Evolutionary conservation across 2,329 filamentous ascomycete species (phyloP), one percentile per base, ranked within the genome.

Genomic region (Colletotrichum filicis): DNA sequence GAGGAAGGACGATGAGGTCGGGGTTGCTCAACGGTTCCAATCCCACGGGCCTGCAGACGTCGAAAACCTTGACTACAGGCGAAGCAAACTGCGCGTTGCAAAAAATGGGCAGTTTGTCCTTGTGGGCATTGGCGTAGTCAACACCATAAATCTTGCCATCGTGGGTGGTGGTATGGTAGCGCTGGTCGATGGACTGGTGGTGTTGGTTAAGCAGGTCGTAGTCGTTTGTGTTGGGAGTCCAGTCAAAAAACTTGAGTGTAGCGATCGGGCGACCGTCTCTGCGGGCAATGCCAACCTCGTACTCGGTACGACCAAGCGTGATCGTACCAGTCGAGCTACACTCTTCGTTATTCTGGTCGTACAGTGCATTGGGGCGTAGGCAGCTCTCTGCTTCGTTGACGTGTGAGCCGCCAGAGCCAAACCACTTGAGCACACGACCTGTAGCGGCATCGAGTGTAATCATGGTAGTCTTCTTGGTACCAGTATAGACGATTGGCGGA

Each of bases 211-310:
- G 92, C 7, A 99, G 90, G 80, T 99, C 97, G 75, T 90, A 90
- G 82, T 99, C 96, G 74, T 92, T 94, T 72, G 93, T 97, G 82
- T 99, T 99, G 16, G 95, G 94, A 0, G 92, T 92, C 97, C 97
- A 99, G 81, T 99, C 97, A 12, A 95, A 93, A 80, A 97, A 99
- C 76, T 92, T 95, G 76, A 99, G 90, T 0, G 94, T 98, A 78
- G 95, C 97, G 74, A 99, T 93, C 8, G 91, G 90, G 72, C 92
- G 90, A 1, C 93, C 92, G 76, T 93, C 90, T 57, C 88, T 90
- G 73, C 94, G 92, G 76, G 95, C 93, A 57, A 99, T 97, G 68
- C 89, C 91, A 73, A 99, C 92, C 6, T 91, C 96, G 82, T 99
- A 99, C 81, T 98, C 95, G 52, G 94, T 95, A 64, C 94, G 91